Evolutionary conservation across 371 early-diverging fungal species (phyloP).

Genomic region (Mycotypha africana): DNA sequence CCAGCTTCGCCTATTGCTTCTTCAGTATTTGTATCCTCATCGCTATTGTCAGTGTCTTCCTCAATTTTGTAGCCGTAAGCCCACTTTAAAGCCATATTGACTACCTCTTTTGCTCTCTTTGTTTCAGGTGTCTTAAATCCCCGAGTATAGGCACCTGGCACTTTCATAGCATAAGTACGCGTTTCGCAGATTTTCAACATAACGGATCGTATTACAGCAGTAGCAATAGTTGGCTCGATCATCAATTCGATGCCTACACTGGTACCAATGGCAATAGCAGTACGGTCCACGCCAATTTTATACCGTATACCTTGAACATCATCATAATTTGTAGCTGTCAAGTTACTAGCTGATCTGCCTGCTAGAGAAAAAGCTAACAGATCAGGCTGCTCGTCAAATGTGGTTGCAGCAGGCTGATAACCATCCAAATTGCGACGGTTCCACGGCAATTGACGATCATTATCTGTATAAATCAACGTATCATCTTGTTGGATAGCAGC

Average conservation of each 20-base stretch:
- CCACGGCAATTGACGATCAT: conserved; percentile 3
- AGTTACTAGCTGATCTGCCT: conserved; percentile 23
- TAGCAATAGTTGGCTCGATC: conserved; percentile 21
- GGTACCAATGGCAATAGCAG: conserved; percentile 38
- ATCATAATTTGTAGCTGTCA: not conserved
- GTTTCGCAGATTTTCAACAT: conserved; percentile 15
- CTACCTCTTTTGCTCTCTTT: conserved; percentile 7
- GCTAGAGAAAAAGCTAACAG: conserved; percentile 24
- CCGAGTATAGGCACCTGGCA: conserved; percentile 18
- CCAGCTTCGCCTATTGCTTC: not conserved
- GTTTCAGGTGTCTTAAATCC: conserved; percentile 9
- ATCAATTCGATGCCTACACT: conserved; percentile 31
- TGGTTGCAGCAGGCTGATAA: conserved; percentile 9
- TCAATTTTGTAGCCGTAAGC: conserved; percentile 26
- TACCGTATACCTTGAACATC: conserved; percentile 23
- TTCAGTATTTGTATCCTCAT: no score
- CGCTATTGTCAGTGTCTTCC: no score
- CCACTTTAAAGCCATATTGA: conserved; percentile 31
- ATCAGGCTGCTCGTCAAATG: conserved; percentile 36
- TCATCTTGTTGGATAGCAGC: not conserved
- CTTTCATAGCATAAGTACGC: conserved; percentile 23
- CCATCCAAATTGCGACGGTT: conserved; percentile 6
- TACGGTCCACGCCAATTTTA: conserved; percentile 29
- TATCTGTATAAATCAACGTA: no score
- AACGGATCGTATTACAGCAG: conserved; percentile 17